Percentiles rank a stretch among this genome's conserved stretches.
Evolutionary conservation across 495 filamentous ascomycete genomes (phyloP).

Genomic region (Oleoguttula mirabilis): DNA sequence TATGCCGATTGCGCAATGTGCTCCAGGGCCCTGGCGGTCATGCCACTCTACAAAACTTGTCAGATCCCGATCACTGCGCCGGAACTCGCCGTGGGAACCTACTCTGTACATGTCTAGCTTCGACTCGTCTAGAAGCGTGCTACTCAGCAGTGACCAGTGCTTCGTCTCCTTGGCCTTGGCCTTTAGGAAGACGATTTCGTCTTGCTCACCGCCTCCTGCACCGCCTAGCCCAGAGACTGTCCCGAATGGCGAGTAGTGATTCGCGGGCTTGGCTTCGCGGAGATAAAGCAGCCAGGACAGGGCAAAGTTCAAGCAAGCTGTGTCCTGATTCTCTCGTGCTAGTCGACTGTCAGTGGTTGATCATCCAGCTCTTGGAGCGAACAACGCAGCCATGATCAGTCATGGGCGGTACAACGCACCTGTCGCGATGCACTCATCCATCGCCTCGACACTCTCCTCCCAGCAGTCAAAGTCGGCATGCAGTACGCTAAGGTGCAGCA

Average conservation of each 20-base stretch:
- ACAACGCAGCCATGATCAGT: neutral
- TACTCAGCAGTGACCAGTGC: conserved; percentile 78
- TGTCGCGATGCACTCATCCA: conserved; percentile 83
- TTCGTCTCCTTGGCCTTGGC: conserved; percentile 77
- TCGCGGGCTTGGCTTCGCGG: conserved; percentile 69
- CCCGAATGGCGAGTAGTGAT: neutral
- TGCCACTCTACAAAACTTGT: conserved; percentile 63
- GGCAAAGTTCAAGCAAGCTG: conserved; percentile 85
- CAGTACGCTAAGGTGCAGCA: conserved; percentile 85
- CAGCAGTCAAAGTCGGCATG: conserved; percentile 93
- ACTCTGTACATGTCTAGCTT: conserved; percentile 60
- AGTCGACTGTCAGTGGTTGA: neutral
- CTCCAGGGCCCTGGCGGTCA: conserved; percentile 63
- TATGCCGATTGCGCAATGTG: conserved; percentile 69
- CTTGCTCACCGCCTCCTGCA: conserved; percentile 62
- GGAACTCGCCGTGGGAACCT: conserved; percentile 18
- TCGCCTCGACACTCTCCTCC: conserved; percentile 78
- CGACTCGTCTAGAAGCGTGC: conserved; percentile 74
- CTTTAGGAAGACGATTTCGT: conserved; percentile 74
- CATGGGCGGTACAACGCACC: conserved; percentile 1
- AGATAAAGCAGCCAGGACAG: conserved; percentile 98
- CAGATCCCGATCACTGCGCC: no score
- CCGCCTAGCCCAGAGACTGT: conserved; percentile 51
- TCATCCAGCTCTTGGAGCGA: neutral
- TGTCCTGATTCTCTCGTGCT: conserved; percentile 87